phyloP scores from a whole-genome alignment of 805 yeast genomes.

The Candida nemodendra region DNA sequence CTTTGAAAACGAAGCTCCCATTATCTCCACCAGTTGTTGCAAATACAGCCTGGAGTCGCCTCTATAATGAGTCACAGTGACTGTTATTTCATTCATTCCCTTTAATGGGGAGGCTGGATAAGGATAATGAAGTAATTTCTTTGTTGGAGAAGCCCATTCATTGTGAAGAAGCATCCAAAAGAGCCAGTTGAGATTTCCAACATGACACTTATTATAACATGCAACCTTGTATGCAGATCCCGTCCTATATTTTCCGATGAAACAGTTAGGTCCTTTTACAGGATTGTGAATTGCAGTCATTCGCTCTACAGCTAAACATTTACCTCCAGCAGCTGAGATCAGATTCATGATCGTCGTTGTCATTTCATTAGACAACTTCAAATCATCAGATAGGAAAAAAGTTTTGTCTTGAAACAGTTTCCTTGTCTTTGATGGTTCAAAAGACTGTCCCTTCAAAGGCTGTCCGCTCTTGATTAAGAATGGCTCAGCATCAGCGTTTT shows the following conservation, averaged over 20 bases:
- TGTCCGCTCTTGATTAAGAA: conserved; percentile 43
- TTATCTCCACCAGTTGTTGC: conserved; percentile 54
- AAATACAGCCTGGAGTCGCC: conserved; percentile 83
- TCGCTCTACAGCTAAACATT: conserved; percentile 26
- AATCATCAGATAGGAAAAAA: conserved; percentile 55
- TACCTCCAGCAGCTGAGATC: conserved; percentile 57
- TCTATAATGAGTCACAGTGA: conserved; percentile 75
- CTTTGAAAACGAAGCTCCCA: conserved; percentile 78
- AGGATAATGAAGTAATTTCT: conserved; percentile 67
- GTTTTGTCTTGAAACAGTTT: conserved; percentile 42
- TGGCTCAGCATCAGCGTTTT: conserved; percentile 49
- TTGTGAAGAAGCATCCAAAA: conserved; percentile 59
- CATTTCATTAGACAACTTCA: conserved; percentile 48
- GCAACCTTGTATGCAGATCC: conserved; percentile 57
- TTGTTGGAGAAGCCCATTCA: conserved; percentile 53
- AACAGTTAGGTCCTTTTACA: conserved; percentile 40
- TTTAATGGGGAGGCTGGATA: conserved; percentile 50
- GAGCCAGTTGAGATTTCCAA: conserved; percentile 77
- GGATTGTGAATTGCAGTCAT: conserved; percentile 3
- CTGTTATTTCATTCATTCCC: conserved; percentile 51
- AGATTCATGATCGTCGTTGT: conserved; percentile 40
- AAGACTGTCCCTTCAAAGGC: background rate
- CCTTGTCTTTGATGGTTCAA: conserved; percentile 1
- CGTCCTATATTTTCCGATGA: conserved; percentile 59
- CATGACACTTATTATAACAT: conserved; percentile 36